These are phyloP conservation scores for Gracilaria caudata DNA, from an alignment of 23 red algal species.

Conservation along the genomic window DNA sequence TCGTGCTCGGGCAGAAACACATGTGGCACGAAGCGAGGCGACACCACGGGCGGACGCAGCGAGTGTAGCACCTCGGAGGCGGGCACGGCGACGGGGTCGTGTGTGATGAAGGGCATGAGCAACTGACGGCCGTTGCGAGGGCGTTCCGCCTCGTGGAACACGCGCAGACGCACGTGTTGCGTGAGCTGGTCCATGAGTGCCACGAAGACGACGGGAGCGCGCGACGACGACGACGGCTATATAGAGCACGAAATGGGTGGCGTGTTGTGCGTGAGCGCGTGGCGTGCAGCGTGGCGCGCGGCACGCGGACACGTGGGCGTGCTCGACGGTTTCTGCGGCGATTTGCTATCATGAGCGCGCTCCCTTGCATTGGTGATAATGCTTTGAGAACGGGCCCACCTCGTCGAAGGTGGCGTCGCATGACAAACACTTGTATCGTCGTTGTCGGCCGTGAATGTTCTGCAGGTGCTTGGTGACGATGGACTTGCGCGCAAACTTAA, in stretches of 20 bases:
- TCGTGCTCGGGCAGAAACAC: background rate
- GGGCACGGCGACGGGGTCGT: slow-evolving; percentile 3
- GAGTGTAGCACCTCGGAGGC: background rate
- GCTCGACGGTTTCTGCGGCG: background rate
- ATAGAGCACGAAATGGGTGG: background rate
- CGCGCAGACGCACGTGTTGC: slow-evolving; percentile 31
- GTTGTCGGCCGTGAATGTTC: slow-evolving; percentile 6
- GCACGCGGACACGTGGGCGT: background rate
- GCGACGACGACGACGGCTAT: background rate
- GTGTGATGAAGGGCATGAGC: background rate
- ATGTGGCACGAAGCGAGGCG: background rate
- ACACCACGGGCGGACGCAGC: background rate
- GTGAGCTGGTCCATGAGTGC: background rate
- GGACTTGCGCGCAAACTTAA: slow-evolving; percentile 23
- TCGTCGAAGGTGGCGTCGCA: slow-evolving; percentile 20
- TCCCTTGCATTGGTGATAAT: slow-evolving; percentile 18
- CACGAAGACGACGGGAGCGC: no score
- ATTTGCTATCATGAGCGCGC: no score
- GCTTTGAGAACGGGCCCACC: slow-evolving; percentile 12
- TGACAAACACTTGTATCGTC: background rate
- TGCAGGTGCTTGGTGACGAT: slow-evolving; percentile 12
- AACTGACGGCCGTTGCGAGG: slow-evolving; percentile 32
- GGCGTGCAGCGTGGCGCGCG: background rate
- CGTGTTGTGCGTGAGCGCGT: background rate
- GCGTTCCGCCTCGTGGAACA: slow-evolving; percentile 34